phyloP scores from a whole-genome alignment of 331 rosid species.

The Quercus tomentella region DNA sequence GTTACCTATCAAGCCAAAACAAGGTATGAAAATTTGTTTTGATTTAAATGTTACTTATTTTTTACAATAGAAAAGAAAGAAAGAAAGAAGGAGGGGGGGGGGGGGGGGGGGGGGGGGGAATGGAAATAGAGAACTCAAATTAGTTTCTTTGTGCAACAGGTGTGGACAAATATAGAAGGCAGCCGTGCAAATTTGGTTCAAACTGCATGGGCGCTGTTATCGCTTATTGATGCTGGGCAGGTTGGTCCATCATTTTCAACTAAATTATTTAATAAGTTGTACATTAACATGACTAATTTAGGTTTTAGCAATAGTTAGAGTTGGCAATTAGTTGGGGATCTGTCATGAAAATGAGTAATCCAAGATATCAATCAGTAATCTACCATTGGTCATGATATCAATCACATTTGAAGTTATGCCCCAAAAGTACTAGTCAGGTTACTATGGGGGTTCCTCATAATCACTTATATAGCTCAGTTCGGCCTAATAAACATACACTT shows the following conservation, averaged over 20 bases:
- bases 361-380: too few relatives aligned
- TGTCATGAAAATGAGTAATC: too few relatives aligned
- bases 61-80: not conserved
- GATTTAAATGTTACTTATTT: not conserved
- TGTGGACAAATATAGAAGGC: not conserved
- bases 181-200: slow-evolving; percentile 47
- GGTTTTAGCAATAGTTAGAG: not conserved
- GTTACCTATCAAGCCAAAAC: slow-evolving; percentile 57
- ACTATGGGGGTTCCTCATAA: too few relatives aligned
- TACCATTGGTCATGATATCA: too few relatives aligned
- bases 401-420: too few relatives aligned
- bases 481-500: too few relatives aligned
- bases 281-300: too few relatives aligned
- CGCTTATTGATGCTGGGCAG: slow-evolving; percentile 57
- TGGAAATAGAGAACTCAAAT: not conserved
- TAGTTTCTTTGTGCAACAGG: not conserved
- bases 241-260: not conserved
- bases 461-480: too few relatives aligned
- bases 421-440: too few relatives aligned
- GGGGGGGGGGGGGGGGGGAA: not conserved
- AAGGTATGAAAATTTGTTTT: slow-evolving; percentile 24
- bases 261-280: not conserved
- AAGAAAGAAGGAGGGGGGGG: too few relatives aligned
- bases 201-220: slow-evolving; percentile 58
- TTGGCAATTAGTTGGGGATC: not conserved